Base-by-base conservation (phyloP, 345 rosid species). In the Stellera chamaejasme region DNA sequence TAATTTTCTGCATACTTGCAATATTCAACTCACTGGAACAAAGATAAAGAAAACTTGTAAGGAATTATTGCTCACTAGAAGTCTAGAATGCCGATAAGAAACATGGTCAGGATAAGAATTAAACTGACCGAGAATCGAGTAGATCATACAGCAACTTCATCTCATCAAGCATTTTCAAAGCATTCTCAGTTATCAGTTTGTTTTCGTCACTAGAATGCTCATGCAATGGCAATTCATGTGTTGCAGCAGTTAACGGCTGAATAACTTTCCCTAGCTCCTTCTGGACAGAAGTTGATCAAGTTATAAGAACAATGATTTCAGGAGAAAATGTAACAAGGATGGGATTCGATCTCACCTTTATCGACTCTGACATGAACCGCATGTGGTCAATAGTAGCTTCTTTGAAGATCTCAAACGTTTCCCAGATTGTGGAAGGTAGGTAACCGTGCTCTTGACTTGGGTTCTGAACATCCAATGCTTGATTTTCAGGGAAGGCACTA, bases 81-180 rank as follows among this genome's bases (percentile, higher is more conserved):
- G n/a, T n/a, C n/a, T n/a, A n/a, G 54, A 48, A 27, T 58, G 48
- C 15, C 11, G 13, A 12, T 19, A 59, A 16, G 12, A 11, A 3
- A 10, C 11, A 60, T 13, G 41, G 28, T 10, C 26, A 25, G n/a
- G 4, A 4, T 27, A 60, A 48, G 48, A 11, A 48, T 55, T 46
- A 63, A 27, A 51, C 68, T 45, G 12, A 62, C 68, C 62, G 59
- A 23, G 43, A 11, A 13, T 55, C 51, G 3, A 70, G 36, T 45
- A 55, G 58, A 26, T 50, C 48, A 55, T 4, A 10, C 5, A 69
- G 58, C 56, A 50, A 45, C 55, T 55, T 55, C 52, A 64, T 5
- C 49, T 69, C 64, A 2, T 28, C 45, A 10, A 69, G 58, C 47
- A 63, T 11, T 42, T 6, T 16, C 1, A 15, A 10, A 8, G 45